phyloP scores from a whole-genome alignment of 192 early-diverging fungal species.

The Rhizoclosmatium sp. region DNA sequence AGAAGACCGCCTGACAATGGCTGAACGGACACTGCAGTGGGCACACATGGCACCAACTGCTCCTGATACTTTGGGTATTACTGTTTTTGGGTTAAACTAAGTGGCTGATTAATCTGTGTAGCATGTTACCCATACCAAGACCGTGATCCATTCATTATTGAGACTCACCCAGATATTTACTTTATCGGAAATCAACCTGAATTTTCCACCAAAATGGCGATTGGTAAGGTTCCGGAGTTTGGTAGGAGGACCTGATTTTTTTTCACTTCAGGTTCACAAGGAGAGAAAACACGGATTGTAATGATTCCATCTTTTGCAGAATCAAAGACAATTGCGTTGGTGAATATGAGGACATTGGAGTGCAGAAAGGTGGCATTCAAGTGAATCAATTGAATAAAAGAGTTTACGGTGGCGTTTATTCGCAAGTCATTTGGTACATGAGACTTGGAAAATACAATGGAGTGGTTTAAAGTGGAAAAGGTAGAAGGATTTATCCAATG shows the following conservation, averaged over 20 bases:
- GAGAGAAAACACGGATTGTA: slow-evolving; percentile 71
- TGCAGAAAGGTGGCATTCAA: slow-evolving; percentile 27
- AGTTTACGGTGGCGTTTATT: too few relatives aligned
- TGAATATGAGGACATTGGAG: slow-evolving; percentile 79
- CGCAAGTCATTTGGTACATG: too few relatives aligned
- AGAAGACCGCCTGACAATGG: slow-evolving; percentile 73
- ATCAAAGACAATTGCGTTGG: slow-evolving; percentile 73
- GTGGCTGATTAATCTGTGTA: slow-evolving; percentile 30
- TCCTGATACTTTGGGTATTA: slow-evolving; percentile 90
- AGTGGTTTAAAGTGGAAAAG: neutral
- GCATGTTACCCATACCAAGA: slow-evolving; percentile 93
- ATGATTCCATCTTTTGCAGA: slow-evolving; percentile 79
- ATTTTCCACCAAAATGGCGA: slow-evolving; percentile 66
- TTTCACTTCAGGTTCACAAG: slow-evolving; percentile 52
- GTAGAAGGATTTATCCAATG: slow-evolving; percentile 73
- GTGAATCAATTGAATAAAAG: neutral
- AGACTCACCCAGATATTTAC: slow-evolving; percentile 81
- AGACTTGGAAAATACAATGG: neutral
- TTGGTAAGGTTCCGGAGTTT: slow-evolving; percentile 34
- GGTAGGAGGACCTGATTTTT: slow-evolving; percentile 2
- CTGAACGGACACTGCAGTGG: slow-evolving; percentile 78
- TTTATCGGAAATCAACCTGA: slow-evolving; percentile 86
- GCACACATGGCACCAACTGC: slow-evolving; percentile 90
- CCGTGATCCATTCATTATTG: slow-evolving; percentile 87
- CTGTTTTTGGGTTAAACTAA: neutral